Base-by-base conservation (phyloP, 73 alveolate species). In the Stentor coeruleus region DNA sequence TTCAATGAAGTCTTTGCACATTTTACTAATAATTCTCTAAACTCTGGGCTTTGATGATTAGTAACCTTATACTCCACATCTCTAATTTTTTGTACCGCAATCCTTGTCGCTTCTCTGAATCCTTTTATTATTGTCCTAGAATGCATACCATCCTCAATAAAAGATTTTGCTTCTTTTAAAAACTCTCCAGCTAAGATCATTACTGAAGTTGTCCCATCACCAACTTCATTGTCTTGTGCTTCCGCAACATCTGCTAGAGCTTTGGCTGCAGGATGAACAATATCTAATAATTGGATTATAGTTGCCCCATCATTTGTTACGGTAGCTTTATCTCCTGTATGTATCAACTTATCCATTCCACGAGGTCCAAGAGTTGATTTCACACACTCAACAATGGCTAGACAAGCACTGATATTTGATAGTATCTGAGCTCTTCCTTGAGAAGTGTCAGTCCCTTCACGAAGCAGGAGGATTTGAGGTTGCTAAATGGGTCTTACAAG, bases 221-320 rank as follows among this genome's bases (percentile, higher is more conserved):
- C 99, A 26, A 96, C 98, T 82, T 94, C 99, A 85, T 90, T 89
- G 85, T 96, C 99, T 86, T 96, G 96, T 79, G 98, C 84, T 85
- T 90, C 95, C 83, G 99, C 97, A 87, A 96, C 95, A 87, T 96
- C 99, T 2, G 95, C 99, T 84, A 96, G 59, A 42, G 91, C 87
- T 88, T 94, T 93, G 35, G 99, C 99, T n/a, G 99, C 99, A 31
- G 99, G 99, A 88, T 96, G 99, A 39, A 91, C 99, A 58, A 95
- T 95, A 41, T 95, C 98, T 30, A 96, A 82, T 66, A 95, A 91
- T 79, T 89, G 80, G 79, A 97, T 92, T 82, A 97, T 95, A 41
- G 99, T 97, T 11, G 99, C 99, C 39, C 99, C 99, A 74, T 97
- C 99, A 86, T 97, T 97, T 66, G 99, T 94, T 75, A 97, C 94